phyloP scores from a whole-genome alignment of 805 yeast genomes.

The Candida tallmaniae region DNA sequence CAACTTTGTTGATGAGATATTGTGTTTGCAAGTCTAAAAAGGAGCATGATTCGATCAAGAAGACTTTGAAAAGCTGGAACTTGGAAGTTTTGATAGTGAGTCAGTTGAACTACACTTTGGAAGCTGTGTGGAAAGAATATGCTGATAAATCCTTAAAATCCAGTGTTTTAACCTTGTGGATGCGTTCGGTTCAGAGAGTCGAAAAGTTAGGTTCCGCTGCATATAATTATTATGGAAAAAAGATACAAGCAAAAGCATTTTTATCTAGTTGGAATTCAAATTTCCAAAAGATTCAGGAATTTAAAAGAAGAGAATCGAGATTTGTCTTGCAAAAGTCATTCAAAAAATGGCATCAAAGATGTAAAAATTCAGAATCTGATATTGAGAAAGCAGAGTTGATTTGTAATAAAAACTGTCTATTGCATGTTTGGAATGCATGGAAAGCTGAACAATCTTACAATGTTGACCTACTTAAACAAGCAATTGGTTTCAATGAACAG shows the following conservation, averaged over 20 bases:
- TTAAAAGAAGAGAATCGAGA: not conserved
- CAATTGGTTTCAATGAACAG: not conserved
- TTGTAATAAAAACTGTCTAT: not conserved
- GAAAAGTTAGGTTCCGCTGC: constrained; percentile 4
- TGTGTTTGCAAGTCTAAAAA: constrained; percentile 16
- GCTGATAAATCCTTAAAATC: not conserved
- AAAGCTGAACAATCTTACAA: not conserved
- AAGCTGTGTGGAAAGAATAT: constrained; percentile 7
- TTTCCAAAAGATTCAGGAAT: not conserved
- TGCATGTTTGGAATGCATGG: not conserved
- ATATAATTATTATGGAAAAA: constrained; percentile 8
- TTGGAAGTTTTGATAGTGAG: constrained; percentile 8
- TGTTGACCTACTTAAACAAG: not conserved
- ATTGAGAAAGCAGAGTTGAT: not conserved
- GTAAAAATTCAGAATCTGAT: not conserved
- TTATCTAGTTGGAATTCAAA: constrained; percentile 3
- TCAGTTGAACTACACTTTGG: constrained; percentile 13
- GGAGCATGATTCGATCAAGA: constrained; percentile 2
- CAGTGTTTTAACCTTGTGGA: constrained; percentile 13
- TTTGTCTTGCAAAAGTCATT: not conserved
- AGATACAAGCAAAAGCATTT: constrained; percentile 5
- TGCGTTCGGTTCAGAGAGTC: not conserved
- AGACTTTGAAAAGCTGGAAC: constrained; percentile 20
- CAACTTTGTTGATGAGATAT: constrained; percentile 29
- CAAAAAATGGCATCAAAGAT: not conserved